A percentile compares a stretch with the other conserved stretches of the same genome.
These are phyloP conservation scores for Chionographis japonica DNA, from an alignment of 106 monocot species.

Conservation along the genomic window DNA sequence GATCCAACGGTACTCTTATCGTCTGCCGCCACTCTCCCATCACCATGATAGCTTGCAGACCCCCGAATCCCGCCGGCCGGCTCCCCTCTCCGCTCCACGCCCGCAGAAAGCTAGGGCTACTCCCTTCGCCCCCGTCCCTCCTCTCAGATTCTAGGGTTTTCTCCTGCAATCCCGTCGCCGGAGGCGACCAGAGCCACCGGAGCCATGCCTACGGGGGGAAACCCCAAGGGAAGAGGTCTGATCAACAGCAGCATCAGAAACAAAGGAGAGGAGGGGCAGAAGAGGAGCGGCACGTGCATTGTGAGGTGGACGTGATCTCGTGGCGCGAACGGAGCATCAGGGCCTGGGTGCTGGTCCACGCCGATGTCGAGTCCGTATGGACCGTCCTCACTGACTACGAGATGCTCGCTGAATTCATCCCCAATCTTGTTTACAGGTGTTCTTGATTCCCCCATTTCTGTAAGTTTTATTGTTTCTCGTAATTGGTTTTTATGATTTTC, in stretches of 20 bases:
- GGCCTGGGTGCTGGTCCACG: constrained; percentile 45
- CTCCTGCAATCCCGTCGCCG: not conserved
- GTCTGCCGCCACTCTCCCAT: no score
- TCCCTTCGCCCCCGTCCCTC: not conserved
- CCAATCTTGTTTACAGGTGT: constrained; percentile 87
- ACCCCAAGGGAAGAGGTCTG: no score
- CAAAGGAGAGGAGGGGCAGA: no score
- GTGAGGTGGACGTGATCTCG: constrained; percentile 85
- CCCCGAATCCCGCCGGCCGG: no score
- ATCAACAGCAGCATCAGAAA: no score
- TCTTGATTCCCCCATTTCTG: not conserved
- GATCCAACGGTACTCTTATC: no score
- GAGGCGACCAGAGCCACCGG: not conserved
- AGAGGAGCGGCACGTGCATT: constrained; percentile 36
- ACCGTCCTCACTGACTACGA: constrained; percentile 91
- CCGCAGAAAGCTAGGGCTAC: no score
- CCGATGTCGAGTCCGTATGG: constrained; percentile 72
- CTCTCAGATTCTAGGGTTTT: not conserved
- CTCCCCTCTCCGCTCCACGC: no score
- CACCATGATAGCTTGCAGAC: no score
- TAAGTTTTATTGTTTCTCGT: not conserved
- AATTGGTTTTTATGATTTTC: constrained; percentile 4
- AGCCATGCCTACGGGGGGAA: not conserved
- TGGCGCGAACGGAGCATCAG: constrained; percentile 78
- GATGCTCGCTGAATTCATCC: constrained; percentile 92